Evolutionary conservation across 139 green algal species (phyloP).

Genomic region (Gonium pectorale): DNA sequence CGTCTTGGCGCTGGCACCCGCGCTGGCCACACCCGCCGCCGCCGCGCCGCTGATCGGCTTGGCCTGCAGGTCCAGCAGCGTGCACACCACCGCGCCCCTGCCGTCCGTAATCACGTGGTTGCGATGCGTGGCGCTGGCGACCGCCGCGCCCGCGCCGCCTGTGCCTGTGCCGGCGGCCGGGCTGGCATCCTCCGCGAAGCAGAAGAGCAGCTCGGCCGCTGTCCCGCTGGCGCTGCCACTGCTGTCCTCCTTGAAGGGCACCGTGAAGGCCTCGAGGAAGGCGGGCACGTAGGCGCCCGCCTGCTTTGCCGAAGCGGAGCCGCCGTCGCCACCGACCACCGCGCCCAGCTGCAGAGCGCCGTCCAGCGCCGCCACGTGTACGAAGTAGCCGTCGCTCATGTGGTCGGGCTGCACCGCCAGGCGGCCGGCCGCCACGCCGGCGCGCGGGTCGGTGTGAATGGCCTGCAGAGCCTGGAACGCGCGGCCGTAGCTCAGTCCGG

Average conservation of each 20-base stretch:
- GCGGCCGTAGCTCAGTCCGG: slow-evolving; percentile 80
- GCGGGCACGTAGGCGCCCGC: slow-evolving; percentile 67
- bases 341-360: slow-evolving; percentile 71
- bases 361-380: slow-evolving; percentile 66
- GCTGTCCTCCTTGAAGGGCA: neutral
- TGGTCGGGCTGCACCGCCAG: neutral
- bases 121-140: slow-evolving; percentile 26
- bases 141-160: neutral
- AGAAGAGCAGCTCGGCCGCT: neutral
- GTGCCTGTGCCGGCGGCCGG: neutral
- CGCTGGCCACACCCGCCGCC: neutral
- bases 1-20: neutral
- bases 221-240: neutral
- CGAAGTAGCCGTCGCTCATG: slow-evolving; percentile 36
- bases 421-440: neutral
- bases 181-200: neutral
- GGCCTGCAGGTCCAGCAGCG: slow-evolving; percentile 66
- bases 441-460: slow-evolving; percentile 12
- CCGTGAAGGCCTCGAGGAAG: slow-evolving; percentile 42
- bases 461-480: slow-evolving; percentile 60
- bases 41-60: slow-evolving; percentile 38
- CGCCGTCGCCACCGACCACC: slow-evolving; percentile 40
- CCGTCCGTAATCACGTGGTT: slow-evolving; percentile 54
- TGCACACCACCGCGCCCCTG: slow-evolving; percentile 46
- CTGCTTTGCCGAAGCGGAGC: neutral